Evolutionary conservation across 768 basidiomycete genomes (phyloP).

Genomic region (Termitomyces sp.): DNA sequence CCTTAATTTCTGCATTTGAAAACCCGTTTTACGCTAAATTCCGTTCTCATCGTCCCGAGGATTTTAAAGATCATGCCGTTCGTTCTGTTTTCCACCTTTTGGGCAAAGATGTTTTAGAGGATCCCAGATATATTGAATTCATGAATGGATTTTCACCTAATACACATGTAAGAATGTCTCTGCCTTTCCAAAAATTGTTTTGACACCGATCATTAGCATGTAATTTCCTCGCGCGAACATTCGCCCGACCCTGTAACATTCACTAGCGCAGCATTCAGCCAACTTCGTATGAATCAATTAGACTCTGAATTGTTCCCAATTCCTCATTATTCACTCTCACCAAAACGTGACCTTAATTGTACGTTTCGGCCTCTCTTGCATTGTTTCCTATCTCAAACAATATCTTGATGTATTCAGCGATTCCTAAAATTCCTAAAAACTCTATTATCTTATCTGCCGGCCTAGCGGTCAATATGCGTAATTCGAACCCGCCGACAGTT

Average conservation of each 20-base stretch:
- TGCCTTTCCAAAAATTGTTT: background rate
- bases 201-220: conserved; percentile 44
- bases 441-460: conserved; percentile 36
- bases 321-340: conserved; percentile 44
- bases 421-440: conserved; percentile 43
- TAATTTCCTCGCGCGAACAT: conserved; percentile 63
- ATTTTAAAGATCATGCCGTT: conserved; percentile 37
- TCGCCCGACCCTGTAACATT: conserved; percentile 65
- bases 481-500: conserved; percentile 32
- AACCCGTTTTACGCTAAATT: conserved; percentile 43
- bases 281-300: conserved; percentile 65
- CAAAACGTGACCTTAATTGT: conserved; percentile 36
- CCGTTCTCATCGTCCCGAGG: conserved; percentile 33
- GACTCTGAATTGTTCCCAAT: conserved; percentile 70
- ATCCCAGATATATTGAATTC: conserved; percentile 64
- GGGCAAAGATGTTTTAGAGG: conserved; percentile 64
- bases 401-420: conserved; percentile 17
- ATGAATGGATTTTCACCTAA: conserved; percentile 59
- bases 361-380: conserved; percentile 4
- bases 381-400: background rate
- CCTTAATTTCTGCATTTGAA: conserved; percentile 42
- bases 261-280: conserved; percentile 64
- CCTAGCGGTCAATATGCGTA: conserved; percentile 39
- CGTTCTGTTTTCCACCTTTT: conserved; percentile 65
- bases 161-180: conserved; percentile 46